These are phyloP conservation scores for Hemisphaericaspora subhashii DNA, from an alignment of 1,139 yeast species.

Conservation along the genomic window DNA sequence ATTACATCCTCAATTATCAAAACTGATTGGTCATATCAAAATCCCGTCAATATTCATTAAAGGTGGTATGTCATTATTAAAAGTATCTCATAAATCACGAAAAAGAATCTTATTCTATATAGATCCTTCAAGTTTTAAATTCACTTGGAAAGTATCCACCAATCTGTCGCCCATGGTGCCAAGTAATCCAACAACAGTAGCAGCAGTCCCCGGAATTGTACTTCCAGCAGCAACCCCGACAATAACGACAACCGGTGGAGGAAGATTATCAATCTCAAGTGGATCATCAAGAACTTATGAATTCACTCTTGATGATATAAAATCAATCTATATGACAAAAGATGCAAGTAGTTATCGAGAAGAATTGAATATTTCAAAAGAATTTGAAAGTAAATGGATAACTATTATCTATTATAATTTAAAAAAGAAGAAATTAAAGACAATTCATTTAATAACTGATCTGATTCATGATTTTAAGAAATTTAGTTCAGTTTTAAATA, in stretches of 20 bases:
- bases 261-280: slow-evolving; percentile 16
- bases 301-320: slow-evolving; percentile 70
- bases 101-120: slow-evolving; percentile 44
- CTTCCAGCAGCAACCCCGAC: slow-evolving; percentile 19
- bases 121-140: slow-evolving; percentile 35
- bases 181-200: slow-evolving; percentile 14
- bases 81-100: slow-evolving; percentile 70
- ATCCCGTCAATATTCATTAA: slow-evolving; percentile 30
- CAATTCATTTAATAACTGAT: slow-evolving; percentile 74
- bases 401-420: slow-evolving; percentile 70
- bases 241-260: slow-evolving; percentile 15
- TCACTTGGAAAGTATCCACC: slow-evolving; percentile 46
- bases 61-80: slow-evolving; percentile 52
- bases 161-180: slow-evolving; percentile 7
- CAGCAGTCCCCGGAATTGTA: slow-evolving; percentile 23
- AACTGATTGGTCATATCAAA: slow-evolving; percentile 17
- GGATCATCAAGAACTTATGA: slow-evolving; percentile 31
- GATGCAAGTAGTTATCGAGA: slow-evolving; percentile 84
- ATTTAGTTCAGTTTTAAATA: slow-evolving; percentile 59
- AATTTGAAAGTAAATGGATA: slow-evolving; percentile 70
- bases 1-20: slow-evolving; percentile 12
- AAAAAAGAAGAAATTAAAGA: slow-evolving; percentile 54
- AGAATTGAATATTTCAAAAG: slow-evolving; percentile 71
- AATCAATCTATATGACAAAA: slow-evolving; percentile 61
- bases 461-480: slow-evolving; percentile 59